Evolutionary conservation across 148 eudicot genomes (phyloP), one percentile per base, ranked within the genome.

Genomic region (Chenopodium suecicum): DNA sequence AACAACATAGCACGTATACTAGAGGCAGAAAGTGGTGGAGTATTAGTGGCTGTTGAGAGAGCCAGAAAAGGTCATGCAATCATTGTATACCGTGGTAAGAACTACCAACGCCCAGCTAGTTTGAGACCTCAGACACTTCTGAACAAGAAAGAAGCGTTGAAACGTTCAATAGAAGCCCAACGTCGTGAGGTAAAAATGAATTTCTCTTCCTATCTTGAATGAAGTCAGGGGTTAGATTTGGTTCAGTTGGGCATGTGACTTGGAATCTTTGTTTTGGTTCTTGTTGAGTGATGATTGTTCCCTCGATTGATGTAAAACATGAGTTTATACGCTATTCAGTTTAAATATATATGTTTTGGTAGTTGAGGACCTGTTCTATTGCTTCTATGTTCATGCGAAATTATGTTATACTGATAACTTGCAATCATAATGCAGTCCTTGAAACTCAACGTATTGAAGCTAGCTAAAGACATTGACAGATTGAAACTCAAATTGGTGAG

Each of bases 1-100:
- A 88, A 87, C 72, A 74, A 79, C 54, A 85, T 87, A 84, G 97
- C 99, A 37, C 84, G 85, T 60, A 89, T 83, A 48, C 85, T 97
- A 70, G 99, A 97, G 79, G 89, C 98, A 78, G 98, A 97, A 88
- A 97, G 99, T 84, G 95, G 95, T 78, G 99, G 99, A 68, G 87
- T 94, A 86, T 84, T 96, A 88, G 92, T 96, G 34, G 89, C 97
- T 54, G 93, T 94, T 75, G 99, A 96, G 76, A 89, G 85, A 80
- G 92, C 88, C 44, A 90, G 91, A 63, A 90, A 92, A 80, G 98
- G 98, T 63, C 86, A 82, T 85, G 97, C 94, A 50, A 91, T 96
- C 81, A 94, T 96, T 85, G 90, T 96, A 44, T 96, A 96, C 82
- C 98, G 99, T 48, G 99, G 99, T 41, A 96, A 92, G 83, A 96